phyloP scores from a whole-genome alignment of 306 rosid genomes.

The Arachis stenosperma region DNA sequence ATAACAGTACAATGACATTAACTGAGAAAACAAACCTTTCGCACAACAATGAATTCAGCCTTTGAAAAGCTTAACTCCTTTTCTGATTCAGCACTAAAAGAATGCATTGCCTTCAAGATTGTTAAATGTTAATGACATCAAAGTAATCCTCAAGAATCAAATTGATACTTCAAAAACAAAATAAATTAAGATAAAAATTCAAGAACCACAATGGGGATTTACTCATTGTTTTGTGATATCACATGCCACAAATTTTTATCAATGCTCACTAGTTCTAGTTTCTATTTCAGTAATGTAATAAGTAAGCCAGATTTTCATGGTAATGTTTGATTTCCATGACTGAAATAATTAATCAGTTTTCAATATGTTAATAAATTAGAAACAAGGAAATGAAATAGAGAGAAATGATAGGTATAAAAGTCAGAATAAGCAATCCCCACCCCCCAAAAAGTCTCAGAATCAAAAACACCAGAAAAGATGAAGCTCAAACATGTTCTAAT shows the following conservation, averaged over 20 bases:
- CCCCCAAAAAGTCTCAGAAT: too few relatives aligned
- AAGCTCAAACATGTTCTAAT: too few relatives aligned
- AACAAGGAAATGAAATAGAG: constrained; percentile 16
- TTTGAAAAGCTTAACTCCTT: constrained; percentile 87
- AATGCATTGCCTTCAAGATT: constrained; percentile 73
- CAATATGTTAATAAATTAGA: constrained; percentile 9
- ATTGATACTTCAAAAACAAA: too few relatives aligned
- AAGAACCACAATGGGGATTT: not conserved
- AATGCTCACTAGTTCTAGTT: not conserved
- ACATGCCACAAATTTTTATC: not conserved
- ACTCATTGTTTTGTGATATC: constrained; percentile 6
- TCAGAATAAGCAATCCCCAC: too few relatives aligned
- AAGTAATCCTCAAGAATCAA: too few relatives aligned
- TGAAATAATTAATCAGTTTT: constrained; percentile 15
- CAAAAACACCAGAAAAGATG: too few relatives aligned
- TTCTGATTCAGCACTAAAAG: constrained; percentile 70
- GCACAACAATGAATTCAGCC: constrained; percentile 88
- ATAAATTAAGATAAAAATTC: too few relatives aligned
- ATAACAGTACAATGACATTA: constrained; percentile 30
- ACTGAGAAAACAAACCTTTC: constrained; percentile 69
- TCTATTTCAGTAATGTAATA: not conserved
- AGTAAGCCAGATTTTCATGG: not conserved
- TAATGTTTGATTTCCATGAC: not conserved
- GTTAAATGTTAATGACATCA: too few relatives aligned
- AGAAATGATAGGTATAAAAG: constrained; percentile 30